These are phyloP conservation scores for Serendipita sp. DNA, from an alignment of 768 basidiomycete genomes.

Conservation along the genomic window DNA sequence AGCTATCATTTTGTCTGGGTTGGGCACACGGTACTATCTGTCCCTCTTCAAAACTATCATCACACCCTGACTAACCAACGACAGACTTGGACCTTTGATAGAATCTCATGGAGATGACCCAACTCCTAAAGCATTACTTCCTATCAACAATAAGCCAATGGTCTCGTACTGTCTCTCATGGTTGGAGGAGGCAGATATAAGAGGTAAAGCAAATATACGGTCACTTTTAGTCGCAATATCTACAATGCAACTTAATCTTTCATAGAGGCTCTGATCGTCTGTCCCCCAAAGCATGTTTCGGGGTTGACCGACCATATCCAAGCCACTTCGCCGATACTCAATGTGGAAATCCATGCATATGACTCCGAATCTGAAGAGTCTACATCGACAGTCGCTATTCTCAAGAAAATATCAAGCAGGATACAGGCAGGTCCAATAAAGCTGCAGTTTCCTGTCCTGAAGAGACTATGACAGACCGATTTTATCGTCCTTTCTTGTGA, in stretches of 20 bases:
- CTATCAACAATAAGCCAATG: constrained; percentile 76
- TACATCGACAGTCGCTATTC: constrained; percentile 52
- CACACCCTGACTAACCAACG: constrained; percentile 13
- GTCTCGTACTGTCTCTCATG: constrained; percentile 70
- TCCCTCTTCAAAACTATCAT: neutral
- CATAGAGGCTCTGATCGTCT: constrained; percentile 73
- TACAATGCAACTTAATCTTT: neutral
- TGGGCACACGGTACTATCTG: constrained; percentile 64
- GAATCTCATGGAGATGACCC: constrained; percentile 64
- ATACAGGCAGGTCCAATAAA: constrained; percentile 32
- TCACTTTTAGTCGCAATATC: neutral
- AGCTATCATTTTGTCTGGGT: constrained; percentile 76
- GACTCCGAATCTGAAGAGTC: constrained; percentile 50
- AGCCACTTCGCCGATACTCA: constrained; percentile 47
- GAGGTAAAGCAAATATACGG: constrained; percentile 33
- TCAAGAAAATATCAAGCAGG: constrained; percentile 57
- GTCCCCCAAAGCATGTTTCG: constrained; percentile 57
- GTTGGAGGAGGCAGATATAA: constrained; percentile 75
- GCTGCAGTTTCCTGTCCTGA: neutral
- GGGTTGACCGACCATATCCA: constrained; percentile 72
- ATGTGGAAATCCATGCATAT: constrained; percentile 64
- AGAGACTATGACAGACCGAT: constrained; percentile 31
- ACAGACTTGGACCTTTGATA: constrained; percentile 58
- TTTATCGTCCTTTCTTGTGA: constrained; percentile 87
- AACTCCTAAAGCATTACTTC: constrained; percentile 74